Base-by-base conservation (phyloP, 1,284 basidiomycete genomes). In the Ganoderma resinaceum region DNA sequence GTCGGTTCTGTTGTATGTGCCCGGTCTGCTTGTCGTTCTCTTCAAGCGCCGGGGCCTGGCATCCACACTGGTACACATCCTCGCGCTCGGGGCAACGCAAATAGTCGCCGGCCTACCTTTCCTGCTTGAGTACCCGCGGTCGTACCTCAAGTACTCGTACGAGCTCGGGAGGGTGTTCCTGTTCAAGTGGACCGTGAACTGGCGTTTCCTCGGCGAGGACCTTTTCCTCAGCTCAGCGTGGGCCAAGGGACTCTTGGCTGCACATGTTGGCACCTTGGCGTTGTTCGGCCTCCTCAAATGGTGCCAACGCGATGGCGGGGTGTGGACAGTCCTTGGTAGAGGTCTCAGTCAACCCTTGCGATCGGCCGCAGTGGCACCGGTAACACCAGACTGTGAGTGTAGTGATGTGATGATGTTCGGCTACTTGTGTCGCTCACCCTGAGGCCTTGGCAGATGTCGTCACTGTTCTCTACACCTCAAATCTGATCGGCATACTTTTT, bases 141-240 rank as follows among this genome's bases (percentile, higher is more conserved):
- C 89, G 20, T 99, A 99, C 81, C 76, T 95, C 49, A 81, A 79
- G 14, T 87, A 87, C 11, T 92, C 98, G 1, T 99, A 98, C 78
- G 91, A 99, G 78, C 85, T 99, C 66, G 91, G 91, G 1, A 90
- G 98, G 16, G 86, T 90, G 16, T 99, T 99, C 82, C 82, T 98
- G 43, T 98, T 95, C 82, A 91, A 95, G 78, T 99, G 97, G 97
- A 99, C 97, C 0, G 97, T 99, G 70, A 99, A 99, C 78, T 99
- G 98, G 97, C 87, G 95, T 42, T 94, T 98, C 76, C 73, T 99
- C 1, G 81, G 86, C 29, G 94, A 97, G 77, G 82, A 87, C 16
- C 83, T 81, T 0, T 99, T 99, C 81, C 80, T 95, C 57, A 91
- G 88, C 68, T 78, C 80, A 3, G 75, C 73, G 26, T 94, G 93